These are phyloP conservation scores for Ambrosiella xylebori DNA, from an alignment of 2,329 filamentous ascomycete species.

Conservation along the genomic window DNA sequence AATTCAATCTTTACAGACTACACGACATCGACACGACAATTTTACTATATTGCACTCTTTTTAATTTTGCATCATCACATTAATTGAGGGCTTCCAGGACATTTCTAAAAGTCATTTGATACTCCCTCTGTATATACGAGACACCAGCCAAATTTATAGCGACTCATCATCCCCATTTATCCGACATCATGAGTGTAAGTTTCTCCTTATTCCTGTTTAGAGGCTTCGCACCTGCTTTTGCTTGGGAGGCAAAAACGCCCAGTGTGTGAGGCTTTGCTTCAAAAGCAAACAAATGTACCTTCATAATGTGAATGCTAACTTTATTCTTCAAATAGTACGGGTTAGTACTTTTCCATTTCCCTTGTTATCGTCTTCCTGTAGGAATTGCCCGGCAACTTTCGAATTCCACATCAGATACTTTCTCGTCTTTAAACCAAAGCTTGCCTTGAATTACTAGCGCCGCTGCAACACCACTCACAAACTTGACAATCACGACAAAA, in stretches of 20 bases:
- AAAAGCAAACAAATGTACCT: neutral
- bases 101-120: neutral
- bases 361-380: neutral
- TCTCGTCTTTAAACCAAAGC: neutral
- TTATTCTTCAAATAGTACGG: neutral
- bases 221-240: neutral
- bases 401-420: neutral
- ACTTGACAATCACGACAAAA: neutral
- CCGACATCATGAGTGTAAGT: conserved; percentile 9
- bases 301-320: neutral
- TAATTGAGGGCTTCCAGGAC: neutral
- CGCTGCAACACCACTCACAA: neutral
- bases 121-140: neutral
- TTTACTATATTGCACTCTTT: neutral
- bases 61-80: neutral
- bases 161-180: neutral
- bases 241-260: neutral
- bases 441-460: too few species aligned
- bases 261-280: neutral
- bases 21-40: neutral
- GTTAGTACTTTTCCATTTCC: neutral
- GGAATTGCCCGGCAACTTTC: neutral
- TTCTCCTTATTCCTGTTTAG: neutral
- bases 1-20: neutral
- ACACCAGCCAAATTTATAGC: neutral